Evolutionary conservation across 306 rosid genomes (phyloP), one percentile per base, ranked within the genome.

Genomic region (Quercus variabilis): DNA sequence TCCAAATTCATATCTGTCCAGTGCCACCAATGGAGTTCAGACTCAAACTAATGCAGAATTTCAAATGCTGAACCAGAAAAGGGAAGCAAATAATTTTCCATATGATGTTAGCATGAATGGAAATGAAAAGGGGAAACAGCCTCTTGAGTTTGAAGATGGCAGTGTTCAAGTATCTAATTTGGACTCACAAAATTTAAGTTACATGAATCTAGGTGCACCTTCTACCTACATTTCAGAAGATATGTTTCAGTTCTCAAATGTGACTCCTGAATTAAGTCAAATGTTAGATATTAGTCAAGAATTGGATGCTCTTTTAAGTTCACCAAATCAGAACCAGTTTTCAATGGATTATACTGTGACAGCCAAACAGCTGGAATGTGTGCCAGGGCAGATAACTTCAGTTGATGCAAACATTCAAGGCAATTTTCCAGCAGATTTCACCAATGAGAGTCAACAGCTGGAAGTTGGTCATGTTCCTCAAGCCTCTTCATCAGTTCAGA

Each of bases 291-390:
- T 58, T 65, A 20, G 58, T 63, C 28, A 71, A 26, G 71, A 69
- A 52, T 43, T 51, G 20, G 59, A 65, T 19, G 64, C 65, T 51
- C 52, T 77, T 17, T 26, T 70, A 20, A n/a, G n/a, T 83, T 60
- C 74, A 52, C 74, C 14, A 23, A 54, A 57, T 74, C 78, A 71
- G 54, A 67, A 74, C 57, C 85, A 58, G 31, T 70, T 49, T 79
- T 18, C 52, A 5, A 43, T 19, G 20, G 58, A 55, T 51, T 20
- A 31, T 17, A 38, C 46, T 38, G 46, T 38, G 46, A 38, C 46
- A 38, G 46, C 11, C 11, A 38, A 38, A 38, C 11, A 38, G 46
- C 46, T 2, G 46, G 25, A 74, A 5, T 41, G 60, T 59, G 54
- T 46, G 20, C 56, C 28, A n/a, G 12, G n/a, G 78, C 69, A 17